Conservation (phyloP, 163 green algal genomes). For the Chlorella variabilis region DNA sequence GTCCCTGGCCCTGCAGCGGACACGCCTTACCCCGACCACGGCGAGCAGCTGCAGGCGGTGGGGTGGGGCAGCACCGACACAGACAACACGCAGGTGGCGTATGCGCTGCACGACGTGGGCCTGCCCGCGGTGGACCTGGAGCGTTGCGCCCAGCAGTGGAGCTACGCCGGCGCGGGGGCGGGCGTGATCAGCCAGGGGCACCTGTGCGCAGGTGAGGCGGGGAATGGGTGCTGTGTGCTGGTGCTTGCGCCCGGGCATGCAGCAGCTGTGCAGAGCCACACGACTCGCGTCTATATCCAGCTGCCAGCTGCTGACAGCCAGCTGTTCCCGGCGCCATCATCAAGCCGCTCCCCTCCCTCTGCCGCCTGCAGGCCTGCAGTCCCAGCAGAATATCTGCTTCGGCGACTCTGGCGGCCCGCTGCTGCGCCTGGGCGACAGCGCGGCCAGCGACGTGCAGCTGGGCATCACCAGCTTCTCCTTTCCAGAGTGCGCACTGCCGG, state of each 20-base stretch:
- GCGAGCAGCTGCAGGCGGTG: constrained; percentile 1
- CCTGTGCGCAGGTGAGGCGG: constrained; percentile 17
- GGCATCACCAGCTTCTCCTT: constrained; percentile 31
- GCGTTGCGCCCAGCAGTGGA: constrained; percentile 10
- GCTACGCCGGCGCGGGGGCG: constrained; percentile 1
- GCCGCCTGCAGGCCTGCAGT: constrained; percentile 17
- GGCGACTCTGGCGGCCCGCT: constrained; percentile 32
- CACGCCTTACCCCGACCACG: background rate
- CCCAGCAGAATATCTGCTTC: constrained; percentile 29
- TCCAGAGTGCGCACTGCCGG: constrained; percentile 24
- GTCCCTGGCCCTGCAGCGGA: background rate
- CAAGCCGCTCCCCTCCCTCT: no score
- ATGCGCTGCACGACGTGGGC: background rate
- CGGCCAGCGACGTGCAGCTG: constrained; percentile 3
- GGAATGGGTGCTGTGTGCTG: no score
- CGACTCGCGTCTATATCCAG: no score
- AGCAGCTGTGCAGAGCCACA: no score
- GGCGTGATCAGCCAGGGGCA: background rate
- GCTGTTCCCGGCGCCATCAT: no score
- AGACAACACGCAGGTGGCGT: constrained; percentile 9
- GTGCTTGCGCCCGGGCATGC: no score
- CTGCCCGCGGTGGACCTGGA: background rate
- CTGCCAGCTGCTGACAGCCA: background rate
- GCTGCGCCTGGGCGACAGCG: constrained; percentile 4
- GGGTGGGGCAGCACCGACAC: constrained; percentile 21